Base-by-base conservation (phyloP, 2,329 filamentous ascomycete genomes). In the Cordyceps cateniannulata region DNA sequence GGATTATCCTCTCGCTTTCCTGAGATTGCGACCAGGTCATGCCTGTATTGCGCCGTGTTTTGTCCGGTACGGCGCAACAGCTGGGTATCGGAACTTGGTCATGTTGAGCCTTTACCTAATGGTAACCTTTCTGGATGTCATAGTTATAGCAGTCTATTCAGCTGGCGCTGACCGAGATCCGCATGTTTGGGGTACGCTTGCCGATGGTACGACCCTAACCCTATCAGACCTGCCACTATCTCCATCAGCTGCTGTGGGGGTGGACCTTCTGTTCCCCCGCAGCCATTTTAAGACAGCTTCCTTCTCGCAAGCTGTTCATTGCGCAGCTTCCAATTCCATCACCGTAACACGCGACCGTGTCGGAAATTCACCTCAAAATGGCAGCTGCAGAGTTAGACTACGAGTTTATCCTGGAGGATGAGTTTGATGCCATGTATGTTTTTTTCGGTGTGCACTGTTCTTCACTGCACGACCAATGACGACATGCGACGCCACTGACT, bases 361-460 rank as follows among this genome's bases (percentile, higher is more conserved):
- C n/a, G 18, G 10, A 40, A 9, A n/a, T 2, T 3, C 10, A 25
- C 27, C n/a, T 18, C 25, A 20, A 3, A 25, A 60, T 60, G 58
- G 16, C 50, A 18, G 25, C 49, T 27, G 49, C 20, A 65, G 71
- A 71, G 12, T 64, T 74, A 58, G 71, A 76, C 59, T 72, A 77
- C 64, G 71, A 77, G 62, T 67, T 81, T 62, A 72, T 82, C 45
- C 64, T 74, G 29, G 76, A 81, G 60, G 77, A 82, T 42, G 81
- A 83, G 69, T 83, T 83, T 65, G 81, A 83, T 68, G 80, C 80
- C 49, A 71, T 84, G 81, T 84, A 71, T 65, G 79, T 75, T 45
- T n/a, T 38, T 38, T 27, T 42, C 32, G 32, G 22, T 58, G 29
- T 18, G 18, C 38, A 3, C 27, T 6, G 20, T 25, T 20, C 32